Evolutionary conservation across 108 stramenopile genomes (phyloP), one percentile per base, ranked within the genome.

Genomic region (Nitzschia sp.): DNA sequence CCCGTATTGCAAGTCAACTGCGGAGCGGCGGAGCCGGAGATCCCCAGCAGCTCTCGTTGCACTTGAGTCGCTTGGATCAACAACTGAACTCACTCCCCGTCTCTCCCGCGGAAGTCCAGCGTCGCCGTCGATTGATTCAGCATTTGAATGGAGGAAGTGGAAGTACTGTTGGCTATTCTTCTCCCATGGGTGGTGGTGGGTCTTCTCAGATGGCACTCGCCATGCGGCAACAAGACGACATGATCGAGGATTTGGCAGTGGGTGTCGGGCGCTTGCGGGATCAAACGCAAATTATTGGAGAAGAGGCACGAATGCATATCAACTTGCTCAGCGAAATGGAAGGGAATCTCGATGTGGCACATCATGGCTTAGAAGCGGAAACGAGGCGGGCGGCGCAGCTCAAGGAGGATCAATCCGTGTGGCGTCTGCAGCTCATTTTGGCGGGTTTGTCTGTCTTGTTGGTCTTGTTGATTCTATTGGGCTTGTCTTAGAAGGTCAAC

Each of bases 261-360:
- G 96, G 96, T 15, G 91, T 96, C 5, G 85, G 82, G 30, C 75
- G 96, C 11, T 80, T 96, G 26, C 82, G 91, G 56, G 83, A 87
- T 57, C 94, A 95, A 68, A 91, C 94, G 3, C 65, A 76, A 35
- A 22, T 87, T 36, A 94, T 97, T 77, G 81, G 87, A 45, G 93
- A 97, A 30, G 96, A 95, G 77, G 80, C 93, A 8, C 65, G 69
- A 15, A 76, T 93, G 75, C 96, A 96, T 69, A 86, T 90, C 35
- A 70, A 88, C 47, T 71, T 96, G 62, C 68, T 96, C 66, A 80
- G 86, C 55, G 90, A 93, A 29, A 96, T 96, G 92, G 96, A 96
- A 70, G 31, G 58, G 5, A 89, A 95, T 68, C 75, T 95, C 19
- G 96, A 95, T 60, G 45, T 77, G 50, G 96, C 96, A 27, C 86